phyloP scores from a whole-genome alignment of 805 yeast species.

The Candida maris region DNA sequence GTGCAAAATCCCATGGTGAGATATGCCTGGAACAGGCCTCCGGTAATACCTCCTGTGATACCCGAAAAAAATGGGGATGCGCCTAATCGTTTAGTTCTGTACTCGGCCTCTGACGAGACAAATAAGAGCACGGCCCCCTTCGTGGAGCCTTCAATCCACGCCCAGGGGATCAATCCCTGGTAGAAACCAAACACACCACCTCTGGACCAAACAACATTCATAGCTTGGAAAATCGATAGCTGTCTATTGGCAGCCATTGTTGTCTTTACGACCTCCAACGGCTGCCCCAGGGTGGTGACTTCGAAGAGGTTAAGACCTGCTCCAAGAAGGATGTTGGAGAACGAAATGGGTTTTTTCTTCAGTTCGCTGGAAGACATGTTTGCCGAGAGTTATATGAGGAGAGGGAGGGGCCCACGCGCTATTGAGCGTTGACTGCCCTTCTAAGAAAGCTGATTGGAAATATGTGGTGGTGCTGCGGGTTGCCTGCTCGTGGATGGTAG shows the following conservation, averaged over 20 bases:
- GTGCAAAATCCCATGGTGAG: slow-evolving; percentile 98
- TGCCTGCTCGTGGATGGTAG: too few relatives aligned
- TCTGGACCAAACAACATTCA: slow-evolving; percentile 79
- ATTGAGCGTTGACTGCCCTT: too few relatives aligned
- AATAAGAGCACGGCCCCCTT: slow-evolving; percentile 95
- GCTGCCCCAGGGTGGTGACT: slow-evolving; percentile 94
- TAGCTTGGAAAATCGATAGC: slow-evolving; percentile 62
- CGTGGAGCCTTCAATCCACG: slow-evolving; percentile 99
- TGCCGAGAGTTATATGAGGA: too few relatives aligned
- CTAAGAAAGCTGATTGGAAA: too few relatives aligned
- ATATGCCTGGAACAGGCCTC: slow-evolving; percentile 96
- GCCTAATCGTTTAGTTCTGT: slow-evolving; percentile 62
- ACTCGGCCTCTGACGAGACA: slow-evolving; percentile 90
- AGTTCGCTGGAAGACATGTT: slow-evolving; percentile 29
- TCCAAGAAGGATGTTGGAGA: slow-evolving; percentile 87
- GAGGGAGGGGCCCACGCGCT: too few relatives aligned
- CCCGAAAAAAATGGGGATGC: slow-evolving; percentile 75
- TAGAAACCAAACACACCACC: slow-evolving; percentile 92
- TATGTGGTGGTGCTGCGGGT: too few relatives aligned
- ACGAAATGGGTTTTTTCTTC: slow-evolving; percentile 81
- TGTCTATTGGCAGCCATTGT: slow-evolving; percentile 97
- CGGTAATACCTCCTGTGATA: slow-evolving; percentile 91
- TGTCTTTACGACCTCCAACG: slow-evolving; percentile 91
- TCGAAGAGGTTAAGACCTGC: slow-evolving; percentile 91
- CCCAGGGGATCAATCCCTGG: slow-evolving; percentile 99